Evolutionary conservation across 345 rosid species (phyloP).

Genomic region (Arabidopsis suecica): DNA sequence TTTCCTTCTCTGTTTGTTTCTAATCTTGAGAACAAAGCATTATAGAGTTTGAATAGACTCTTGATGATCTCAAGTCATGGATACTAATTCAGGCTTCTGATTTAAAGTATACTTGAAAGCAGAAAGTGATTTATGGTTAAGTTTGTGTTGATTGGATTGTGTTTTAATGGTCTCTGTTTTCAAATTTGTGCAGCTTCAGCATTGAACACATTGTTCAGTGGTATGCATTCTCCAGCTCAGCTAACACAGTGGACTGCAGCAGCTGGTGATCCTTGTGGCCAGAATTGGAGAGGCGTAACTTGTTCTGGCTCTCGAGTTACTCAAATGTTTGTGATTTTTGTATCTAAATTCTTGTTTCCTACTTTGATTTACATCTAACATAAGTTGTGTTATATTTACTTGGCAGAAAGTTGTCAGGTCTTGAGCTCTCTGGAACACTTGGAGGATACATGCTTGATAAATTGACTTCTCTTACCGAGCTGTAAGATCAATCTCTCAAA

Average conservation of each 20-base stretch:
- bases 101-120: no score
- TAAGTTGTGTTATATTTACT: background rate
- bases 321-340: conserved; percentile 59
- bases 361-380: conserved; percentile 7
- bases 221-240: conserved; percentile 65
- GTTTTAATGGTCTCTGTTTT: conserved; percentile 9
- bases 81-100: no score
- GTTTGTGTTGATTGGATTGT: conserved; percentile 12
- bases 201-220: conserved; percentile 58
- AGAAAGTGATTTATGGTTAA: background rate
- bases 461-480: conserved; percentile 62
- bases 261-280: conserved; percentile 89
- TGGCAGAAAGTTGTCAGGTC: conserved; percentile 72
- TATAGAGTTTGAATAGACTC: conserved; percentile 12
- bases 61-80: conserved; percentile 23
- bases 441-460: conserved; percentile 72
- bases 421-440: conserved; percentile 73
- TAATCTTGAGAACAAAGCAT: background rate
- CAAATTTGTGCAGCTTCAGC: conserved; percentile 69
- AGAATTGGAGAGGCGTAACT: conserved; percentile 87
- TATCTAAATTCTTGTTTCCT: background rate
- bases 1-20: conserved; percentile 9
- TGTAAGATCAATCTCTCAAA: conserved; percentile 58
- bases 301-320: conserved; percentile 80
- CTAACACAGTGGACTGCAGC: conserved; percentile 71